Percentiles rank a stretch among this genome's conserved stretches.
Conservation (phyloP, 352 stramenopile species). For the Plasmopara viticola region DNA sequence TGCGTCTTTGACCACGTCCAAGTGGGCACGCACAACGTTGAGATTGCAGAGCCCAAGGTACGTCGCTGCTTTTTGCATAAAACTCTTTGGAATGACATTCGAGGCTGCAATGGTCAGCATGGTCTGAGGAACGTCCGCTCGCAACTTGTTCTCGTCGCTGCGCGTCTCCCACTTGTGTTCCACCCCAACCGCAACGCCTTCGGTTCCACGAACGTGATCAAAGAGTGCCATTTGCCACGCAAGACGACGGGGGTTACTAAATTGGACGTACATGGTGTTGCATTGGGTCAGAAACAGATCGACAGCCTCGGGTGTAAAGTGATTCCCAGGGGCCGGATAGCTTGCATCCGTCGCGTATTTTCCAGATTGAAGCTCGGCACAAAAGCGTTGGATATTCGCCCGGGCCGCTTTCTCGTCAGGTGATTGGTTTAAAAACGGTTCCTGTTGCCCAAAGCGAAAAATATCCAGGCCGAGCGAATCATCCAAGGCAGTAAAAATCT, state of each 20-base stretch:
- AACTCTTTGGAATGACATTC: constrained; percentile 80
- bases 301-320: constrained; percentile 57
- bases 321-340: constrained; percentile 45
- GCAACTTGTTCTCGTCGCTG: constrained; percentile 76
- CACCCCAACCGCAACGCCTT: constrained; percentile 70
- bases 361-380: constrained; percentile 63
- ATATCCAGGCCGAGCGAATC: constrained; percentile 82
- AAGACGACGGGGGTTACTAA: constrained; percentile 72
- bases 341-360: constrained; percentile 50
- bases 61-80: constrained; percentile 74
- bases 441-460: constrained; percentile 77
- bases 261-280: constrained; percentile 82
- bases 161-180: constrained; percentile 80
- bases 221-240: constrained; percentile 68
- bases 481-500: constrained; percentile 87
- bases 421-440: constrained; percentile 60
- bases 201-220: constrained; percentile 52
- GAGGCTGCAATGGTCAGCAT: constrained; percentile 81
- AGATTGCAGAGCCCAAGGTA: constrained; percentile 91
- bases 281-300: constrained; percentile 56
- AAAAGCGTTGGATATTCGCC: constrained; percentile 54
- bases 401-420: constrained; percentile 50
- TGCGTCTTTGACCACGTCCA: constrained; percentile 92
- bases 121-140: constrained; percentile 44
- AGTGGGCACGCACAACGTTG: constrained; percentile 91